A percentile compares a stretch with the other conserved stretches of the same genome.
These are phyloP conservation scores for Pugionium dolabratum DNA, from an alignment of 345 rosid genomes.

Conservation along the genomic window DNA sequence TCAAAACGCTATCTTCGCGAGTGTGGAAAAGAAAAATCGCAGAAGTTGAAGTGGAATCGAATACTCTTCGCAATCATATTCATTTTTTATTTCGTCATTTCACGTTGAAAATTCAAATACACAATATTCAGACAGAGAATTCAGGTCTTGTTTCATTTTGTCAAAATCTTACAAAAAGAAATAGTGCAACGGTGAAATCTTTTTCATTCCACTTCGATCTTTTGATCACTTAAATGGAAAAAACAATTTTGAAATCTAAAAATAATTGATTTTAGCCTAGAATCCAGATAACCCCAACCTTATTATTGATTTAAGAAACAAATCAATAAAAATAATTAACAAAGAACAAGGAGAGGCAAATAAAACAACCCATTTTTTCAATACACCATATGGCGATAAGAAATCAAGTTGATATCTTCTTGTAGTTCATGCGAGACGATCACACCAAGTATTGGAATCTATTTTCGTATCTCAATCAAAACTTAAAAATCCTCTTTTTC, in stretches of 20 bases:
- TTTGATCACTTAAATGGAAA: neutral
- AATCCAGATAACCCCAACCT: neutral
- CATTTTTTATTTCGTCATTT: too few species aligned
- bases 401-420: conserved; percentile 81
- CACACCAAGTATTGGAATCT: conserved; percentile 91
- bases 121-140: conserved; percentile 20
- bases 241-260: neutral
- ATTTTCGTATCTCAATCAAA: conserved; percentile 45
- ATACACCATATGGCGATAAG: conserved; percentile 87
- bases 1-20: too few species aligned
- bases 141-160: neutral
- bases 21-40: too few species aligned
- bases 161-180: neutral
- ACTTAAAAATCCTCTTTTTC: conserved; percentile 23
- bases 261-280: neutral
- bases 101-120: too few species aligned
- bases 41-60: too few species aligned
- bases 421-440: conserved; percentile 78
- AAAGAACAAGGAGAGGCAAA: neutral
- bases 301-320: conserved; percentile 6
- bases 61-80: too few species aligned
- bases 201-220: conserved; percentile 21
- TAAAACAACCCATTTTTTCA: conserved; percentile 2
- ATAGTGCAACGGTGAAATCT: neutral
- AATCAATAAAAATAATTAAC: conserved; percentile 19